Percentiles rank a stretch among this genome's conserved stretches.
Conservation (phyloP, 352 stramenopile genomes). For the Globisporangium mamillatum region DNA sequence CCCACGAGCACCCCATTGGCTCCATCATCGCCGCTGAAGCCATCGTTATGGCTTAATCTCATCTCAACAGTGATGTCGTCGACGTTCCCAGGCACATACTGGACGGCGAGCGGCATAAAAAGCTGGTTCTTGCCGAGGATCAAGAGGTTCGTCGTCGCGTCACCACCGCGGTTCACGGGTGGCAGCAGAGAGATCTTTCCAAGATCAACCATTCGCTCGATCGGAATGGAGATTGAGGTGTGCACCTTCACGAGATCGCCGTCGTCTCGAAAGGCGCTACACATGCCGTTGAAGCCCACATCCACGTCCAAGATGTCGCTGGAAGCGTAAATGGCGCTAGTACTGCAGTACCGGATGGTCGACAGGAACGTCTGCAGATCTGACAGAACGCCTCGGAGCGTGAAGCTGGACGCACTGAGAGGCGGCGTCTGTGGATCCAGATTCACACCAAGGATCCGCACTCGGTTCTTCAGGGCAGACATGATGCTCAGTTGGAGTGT, state of each 20-base stretch:
- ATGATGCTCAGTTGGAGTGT: conserved; percentile 8
- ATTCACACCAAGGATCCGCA: conserved; percentile 4
- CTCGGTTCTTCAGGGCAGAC: conserved; percentile 6
- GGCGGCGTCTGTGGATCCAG: conserved; percentile 1
- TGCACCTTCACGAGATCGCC: background rate
- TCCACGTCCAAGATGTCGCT: conserved; percentile 13
- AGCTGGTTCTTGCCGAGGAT: conserved; percentile 14
- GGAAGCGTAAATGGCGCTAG: background rate
- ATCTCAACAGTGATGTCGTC: conserved; percentile 21
- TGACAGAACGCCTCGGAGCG: conserved; percentile 19
- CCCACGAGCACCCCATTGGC: conserved; percentile 24
- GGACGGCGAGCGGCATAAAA: conserved; percentile 10
- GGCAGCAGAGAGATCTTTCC: conserved; percentile 5
- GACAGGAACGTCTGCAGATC: conserved; percentile 23
- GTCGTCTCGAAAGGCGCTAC: conserved; percentile 7
- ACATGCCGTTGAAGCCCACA: conserved; percentile 14
- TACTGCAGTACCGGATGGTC: conserved; percentile 26
- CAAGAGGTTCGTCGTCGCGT: conserved; percentile 9
- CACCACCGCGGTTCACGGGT: background rate
- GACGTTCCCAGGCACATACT: conserved; percentile 20
- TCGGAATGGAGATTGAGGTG: conserved; percentile 19
- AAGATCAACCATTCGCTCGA: conserved; percentile 18
- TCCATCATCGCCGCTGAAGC: conserved; percentile 1
- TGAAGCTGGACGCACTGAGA: background rate
- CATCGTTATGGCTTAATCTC: conserved; percentile 7